These are phyloP conservation scores for Pseudocercospora fuligena DNA, from an alignment of 2,329 filamentous ascomycete genomes.

Conservation along the genomic window DNA sequence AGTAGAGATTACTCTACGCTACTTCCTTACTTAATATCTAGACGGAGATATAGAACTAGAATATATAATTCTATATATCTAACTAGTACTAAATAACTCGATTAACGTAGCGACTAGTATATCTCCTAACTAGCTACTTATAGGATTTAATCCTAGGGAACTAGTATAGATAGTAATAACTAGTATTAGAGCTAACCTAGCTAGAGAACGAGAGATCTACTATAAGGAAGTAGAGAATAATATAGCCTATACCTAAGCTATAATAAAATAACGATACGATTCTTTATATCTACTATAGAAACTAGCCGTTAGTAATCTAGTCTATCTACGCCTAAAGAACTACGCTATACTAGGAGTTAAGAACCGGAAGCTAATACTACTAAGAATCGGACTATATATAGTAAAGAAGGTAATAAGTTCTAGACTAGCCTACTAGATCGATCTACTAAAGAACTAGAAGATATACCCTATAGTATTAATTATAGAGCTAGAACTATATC, in stretches of 20 bases:
- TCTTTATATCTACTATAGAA: neutral
- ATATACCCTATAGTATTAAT: no score
- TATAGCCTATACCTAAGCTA: neutral
- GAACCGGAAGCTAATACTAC: slow-evolving; percentile 8
- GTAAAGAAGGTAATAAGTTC: slow-evolving; percentile 2
- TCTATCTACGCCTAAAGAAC: slow-evolving; percentile 11
- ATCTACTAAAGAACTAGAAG: slow-evolving; percentile 8
- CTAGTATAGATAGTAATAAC: no score
- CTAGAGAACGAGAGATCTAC: neutral
- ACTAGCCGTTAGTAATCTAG: neutral
- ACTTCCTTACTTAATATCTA: slow-evolving; percentile 8
- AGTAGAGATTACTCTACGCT: slow-evolving; percentile 11
- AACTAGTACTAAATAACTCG: no score
- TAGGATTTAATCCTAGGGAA: no score
- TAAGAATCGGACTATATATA: neutral
- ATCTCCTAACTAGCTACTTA: no score
- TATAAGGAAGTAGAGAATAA: neutral
- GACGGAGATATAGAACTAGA: neutral
- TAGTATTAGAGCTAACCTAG: neutral
- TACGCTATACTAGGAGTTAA: neutral
- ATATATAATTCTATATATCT: no score
- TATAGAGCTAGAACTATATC: slow-evolving; percentile 6
- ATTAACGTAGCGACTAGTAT: no score
- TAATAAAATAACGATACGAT: slow-evolving; percentile 16
- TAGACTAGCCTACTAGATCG: slow-evolving; percentile 10